Evolutionary conservation across 2,329 filamentous ascomycete genomes (phyloP), one percentile per base, ranked within the genome.

Genomic region (Arthrobotrys sinensis): DNA sequence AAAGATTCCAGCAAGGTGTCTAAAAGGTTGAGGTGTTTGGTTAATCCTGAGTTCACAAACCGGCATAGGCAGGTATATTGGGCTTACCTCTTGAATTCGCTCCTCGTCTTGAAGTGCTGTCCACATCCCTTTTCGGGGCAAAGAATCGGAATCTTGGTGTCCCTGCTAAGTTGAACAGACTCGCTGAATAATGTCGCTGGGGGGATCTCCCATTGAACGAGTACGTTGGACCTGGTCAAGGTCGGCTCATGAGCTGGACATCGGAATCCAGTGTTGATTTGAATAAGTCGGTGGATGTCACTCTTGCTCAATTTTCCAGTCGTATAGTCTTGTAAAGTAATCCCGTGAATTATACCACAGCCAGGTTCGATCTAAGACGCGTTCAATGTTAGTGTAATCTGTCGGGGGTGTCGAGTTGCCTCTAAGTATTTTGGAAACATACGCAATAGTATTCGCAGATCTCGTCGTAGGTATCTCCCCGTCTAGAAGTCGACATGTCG

Each of bases 101-200:
- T 60, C 28, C 46, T 64, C 14, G 48, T 72, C 34, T 72, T 63
- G 38, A 78, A 78, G 4, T 4, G 32, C n/a, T 24, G 50, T 3
- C 43, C 52, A 19, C 75, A 78, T 12, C 67, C 75, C 50, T 70
- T 78, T 64, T 78, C 67, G n/a, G 75, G 75, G 24, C 75, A 78
- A 4, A 78, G 46, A 11, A 78, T 78, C 0, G 24, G 67, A 10
- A 53, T 36, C 34, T 55, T 67, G 14, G 60, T 60, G 5, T 78
- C 75, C 43, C 63, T 52, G 10, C 50, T 45, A n/a, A 78, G 32
- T 32, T 66, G 55, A 50, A 50, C 67, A 4, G 75, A 71, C 24
- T 67, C 68, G 34, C 67, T 72, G 50, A 78, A 67, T 6, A 67
- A 16, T 3, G 75, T 78, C 1, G 19, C 21, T 8, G 34, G 28